Conservation (phyloP, 495 filamentous ascomycete species). For the Pyrenula massariospora region DNA sequence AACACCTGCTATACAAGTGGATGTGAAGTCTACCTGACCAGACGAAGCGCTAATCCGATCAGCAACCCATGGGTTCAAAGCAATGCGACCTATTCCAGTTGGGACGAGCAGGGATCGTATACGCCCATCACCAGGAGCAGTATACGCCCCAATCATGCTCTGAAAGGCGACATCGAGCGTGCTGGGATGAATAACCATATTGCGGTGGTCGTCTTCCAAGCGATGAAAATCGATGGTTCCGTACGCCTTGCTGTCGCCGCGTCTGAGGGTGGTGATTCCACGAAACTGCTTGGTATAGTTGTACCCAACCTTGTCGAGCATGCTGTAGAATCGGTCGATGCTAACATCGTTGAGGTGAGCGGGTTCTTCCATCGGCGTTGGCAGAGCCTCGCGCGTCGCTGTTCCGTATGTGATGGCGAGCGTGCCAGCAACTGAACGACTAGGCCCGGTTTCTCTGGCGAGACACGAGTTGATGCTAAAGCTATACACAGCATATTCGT, state of each 20-base stretch:
- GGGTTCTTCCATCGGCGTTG: not conserved
- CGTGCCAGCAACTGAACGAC: constrained; percentile 1
- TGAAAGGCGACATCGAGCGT: constrained; percentile 7
- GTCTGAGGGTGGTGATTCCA: constrained; percentile 8
- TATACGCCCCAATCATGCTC: not conserved
- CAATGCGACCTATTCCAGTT: not conserved
- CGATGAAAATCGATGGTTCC: constrained; percentile 6
- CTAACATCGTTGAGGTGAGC: constrained; percentile 1
- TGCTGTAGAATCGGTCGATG: constrained; percentile 8
- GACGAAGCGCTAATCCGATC: not conserved
- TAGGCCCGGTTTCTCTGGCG: not conserved
- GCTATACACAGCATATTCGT: constrained; percentile 3
- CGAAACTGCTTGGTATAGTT: constrained; percentile 13
- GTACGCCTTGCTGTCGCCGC: not conserved
- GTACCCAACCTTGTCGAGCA: constrained; percentile 9
- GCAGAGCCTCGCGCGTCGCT: constrained; percentile 2
- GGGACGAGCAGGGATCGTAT: not conserved
- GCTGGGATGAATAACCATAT: constrained; percentile 7
- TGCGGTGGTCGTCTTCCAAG: constrained; percentile 7
- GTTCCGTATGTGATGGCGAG: not conserved
- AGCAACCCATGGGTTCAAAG: not conserved
- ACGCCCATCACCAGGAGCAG: not conserved
- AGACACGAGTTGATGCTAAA: constrained; percentile 3
- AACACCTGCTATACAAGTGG: not conserved
- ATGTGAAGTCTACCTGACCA: not conserved